phyloP scores from a whole-genome alignment of 164 flowering plant genomes.

The Vitis cinerea region DNA sequence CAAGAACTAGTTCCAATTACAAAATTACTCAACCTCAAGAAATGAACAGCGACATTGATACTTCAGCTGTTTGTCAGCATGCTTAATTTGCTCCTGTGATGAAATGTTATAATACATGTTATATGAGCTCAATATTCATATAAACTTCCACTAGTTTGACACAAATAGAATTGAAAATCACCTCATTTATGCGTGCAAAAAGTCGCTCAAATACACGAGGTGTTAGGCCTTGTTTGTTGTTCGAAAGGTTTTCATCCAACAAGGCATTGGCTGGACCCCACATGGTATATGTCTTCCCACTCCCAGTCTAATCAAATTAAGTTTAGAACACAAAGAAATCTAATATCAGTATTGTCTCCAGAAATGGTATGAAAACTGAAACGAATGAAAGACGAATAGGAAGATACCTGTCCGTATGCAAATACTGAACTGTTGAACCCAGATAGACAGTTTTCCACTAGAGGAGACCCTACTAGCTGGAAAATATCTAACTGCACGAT shows the following conservation, averaged over 20 bases:
- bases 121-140: not conserved
- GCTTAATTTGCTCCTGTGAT: constrained; percentile 79
- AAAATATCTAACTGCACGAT: constrained; percentile 70
- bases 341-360: not conserved
- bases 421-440: constrained; percentile 98
- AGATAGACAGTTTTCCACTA: constrained; percentile 90
- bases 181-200: constrained; percentile 85
- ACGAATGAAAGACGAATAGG: not conserved
- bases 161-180: constrained; percentile 16
- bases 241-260: constrained; percentile 48
- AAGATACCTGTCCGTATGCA: constrained; percentile 94
- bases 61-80: constrained; percentile 73
- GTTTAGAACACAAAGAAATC: not conserved
- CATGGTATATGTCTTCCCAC: constrained; percentile 96
- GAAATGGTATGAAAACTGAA: not conserved
- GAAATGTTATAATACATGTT: constrained; percentile 1
- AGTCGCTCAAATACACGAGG: constrained; percentile 86
- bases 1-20: not conserved
- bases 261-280: constrained; percentile 95
- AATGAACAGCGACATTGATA: constrained; percentile 95
- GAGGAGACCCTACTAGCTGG: constrained; percentile 82
- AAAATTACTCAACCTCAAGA: constrained; percentile 65
- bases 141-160: not conserved
- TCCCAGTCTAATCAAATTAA: constrained; percentile 67
- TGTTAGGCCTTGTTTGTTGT: constrained; percentile 76